Evolutionary conservation across 768 basidiomycete species (phyloP), one percentile per base, ranked within the genome.

Genomic region (Boletus huronensis): DNA sequence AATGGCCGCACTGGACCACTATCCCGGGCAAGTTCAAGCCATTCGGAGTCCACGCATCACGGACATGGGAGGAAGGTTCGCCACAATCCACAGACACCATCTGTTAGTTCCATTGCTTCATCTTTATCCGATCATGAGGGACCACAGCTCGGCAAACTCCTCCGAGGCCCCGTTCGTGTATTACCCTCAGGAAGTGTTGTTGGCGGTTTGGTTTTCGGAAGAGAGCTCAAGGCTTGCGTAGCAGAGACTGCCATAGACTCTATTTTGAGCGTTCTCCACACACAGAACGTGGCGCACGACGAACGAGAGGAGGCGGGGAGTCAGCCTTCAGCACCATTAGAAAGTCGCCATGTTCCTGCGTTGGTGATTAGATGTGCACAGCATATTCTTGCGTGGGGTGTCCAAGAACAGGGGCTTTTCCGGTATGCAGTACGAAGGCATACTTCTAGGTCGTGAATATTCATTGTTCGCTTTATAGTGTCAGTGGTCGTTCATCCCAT

Each of bases 371-470:
- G 92, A 53, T 94, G 90, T 69, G 84, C 87, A 3, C 88, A 93
- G 64, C 91, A 93, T 72, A 65, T 93, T 52, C 71, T 89, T 65
- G 73, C 79, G 23, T 93, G 92, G 90, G 91, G 92, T 43, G 71
- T 93, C 13, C 82, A 89, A 66, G 91, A 93, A 68, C 90, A 93
- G 68, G 91, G 91, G 4, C 73, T 93, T 41, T 93, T 93, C 68
- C 81, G 90, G 91, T 89, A 63, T 61, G 84, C 71, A 29, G 13
- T 43, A 28, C 35, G n/a, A 48, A 41, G 7, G 9, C 53, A 44
- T 40, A 23, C 41, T 36, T 26, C 44, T 40, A 3, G 8, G 35
- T 34, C 6, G 16, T 43, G n/a, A 23, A 44, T 41, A 38, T 25
- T 64, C 28, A 58, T 60, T 41, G 48, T 54, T 53, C 54, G 6